Evolutionary conservation across 495 filamentous ascomycete genomes (phyloP).

Genomic region (Xylaria telfairii): DNA sequence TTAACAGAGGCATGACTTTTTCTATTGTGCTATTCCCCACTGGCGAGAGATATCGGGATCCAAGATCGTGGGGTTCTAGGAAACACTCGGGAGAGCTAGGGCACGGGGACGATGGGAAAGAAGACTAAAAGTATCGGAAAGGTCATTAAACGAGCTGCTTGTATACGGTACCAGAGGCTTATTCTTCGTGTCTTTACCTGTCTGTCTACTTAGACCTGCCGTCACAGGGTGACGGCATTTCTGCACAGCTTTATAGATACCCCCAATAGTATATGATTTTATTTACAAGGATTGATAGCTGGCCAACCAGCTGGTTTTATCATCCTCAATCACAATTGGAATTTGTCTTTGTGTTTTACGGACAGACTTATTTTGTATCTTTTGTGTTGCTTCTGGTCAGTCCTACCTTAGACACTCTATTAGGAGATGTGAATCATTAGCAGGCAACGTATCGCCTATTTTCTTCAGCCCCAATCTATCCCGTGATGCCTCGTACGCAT

Average conservation of each 20-base stretch:
- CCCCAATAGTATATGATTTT: background rate
- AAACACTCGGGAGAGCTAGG: background rate
- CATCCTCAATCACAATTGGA: background rate
- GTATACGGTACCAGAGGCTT: background rate
- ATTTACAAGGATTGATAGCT: too few relatives aligned
- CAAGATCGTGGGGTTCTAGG: background rate
- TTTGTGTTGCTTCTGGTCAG: background rate
- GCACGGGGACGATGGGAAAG: background rate
- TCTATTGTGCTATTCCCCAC: background rate
- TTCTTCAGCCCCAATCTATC: background rate
- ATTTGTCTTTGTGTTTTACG: background rate
- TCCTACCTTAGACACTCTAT: background rate
- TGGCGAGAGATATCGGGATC: background rate
- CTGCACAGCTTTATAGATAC: conserved; percentile 13
- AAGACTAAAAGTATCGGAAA: background rate
- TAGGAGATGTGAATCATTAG: background rate
- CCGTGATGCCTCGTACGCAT: background rate
- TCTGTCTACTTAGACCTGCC: conserved; percentile 12
- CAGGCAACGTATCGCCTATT: background rate
- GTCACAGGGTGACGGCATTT: background rate
- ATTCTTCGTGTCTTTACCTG: background rate
- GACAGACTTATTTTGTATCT: background rate
- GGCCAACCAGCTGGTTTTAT: too few relatives aligned
- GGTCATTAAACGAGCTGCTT: conserved; percentile 11
- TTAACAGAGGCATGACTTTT: conserved; percentile 5